Evolutionary conservation across 768 basidiomycete species (phyloP), one percentile per base, ranked within the genome.

Genomic region (Tricholoma terreum): DNA sequence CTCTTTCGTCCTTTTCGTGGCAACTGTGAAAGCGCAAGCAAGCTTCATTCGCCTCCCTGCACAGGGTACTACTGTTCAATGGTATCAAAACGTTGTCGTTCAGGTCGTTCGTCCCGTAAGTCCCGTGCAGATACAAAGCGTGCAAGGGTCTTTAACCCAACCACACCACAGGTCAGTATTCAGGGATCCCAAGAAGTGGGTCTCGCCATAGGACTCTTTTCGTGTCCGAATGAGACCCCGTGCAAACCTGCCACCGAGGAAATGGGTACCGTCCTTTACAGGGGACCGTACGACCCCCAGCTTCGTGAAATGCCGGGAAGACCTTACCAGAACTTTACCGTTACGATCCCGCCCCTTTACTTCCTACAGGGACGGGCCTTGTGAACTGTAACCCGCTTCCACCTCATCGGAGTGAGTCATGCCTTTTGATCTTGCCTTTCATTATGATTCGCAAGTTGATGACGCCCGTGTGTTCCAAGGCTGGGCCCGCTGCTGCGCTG

Each of bases 271-370:
- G 63, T 81, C 42, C 58, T 81, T 49, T 80, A 72, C 61, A 74
- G 71, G 21, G 80, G 80, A 21, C 59, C 65, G 2, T 79, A 71
- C 58, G 56, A 61, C 22, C 78, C 80, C 0, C 61, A 69, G 53
- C 21, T 68, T 1, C 71, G 71, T 42, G 69, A 67, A 40, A 58
- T 58, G 27, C 61, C 68, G 0, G 69, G 66, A 43, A 55, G 65
- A 17, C 75, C 77, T 2, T 79, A 78, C 58, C 64, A 81, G 61
- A 80, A 80, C 63, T 77, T 81, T 60, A 74, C 75, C 0, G 68
- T 80, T 15, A 69, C 63, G 19, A 60, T 71, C 4, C 73, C 72
- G 2, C 3, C 53, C n/a, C 22, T 40, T 43, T 62, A 65, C 34
- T 48, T 58, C 8, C 50, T 50, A 27, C 24, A 27, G 34, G 69